phyloP scores from a whole-genome alignment of 306 rosid species.

The Acmispon strigosus region DNA sequence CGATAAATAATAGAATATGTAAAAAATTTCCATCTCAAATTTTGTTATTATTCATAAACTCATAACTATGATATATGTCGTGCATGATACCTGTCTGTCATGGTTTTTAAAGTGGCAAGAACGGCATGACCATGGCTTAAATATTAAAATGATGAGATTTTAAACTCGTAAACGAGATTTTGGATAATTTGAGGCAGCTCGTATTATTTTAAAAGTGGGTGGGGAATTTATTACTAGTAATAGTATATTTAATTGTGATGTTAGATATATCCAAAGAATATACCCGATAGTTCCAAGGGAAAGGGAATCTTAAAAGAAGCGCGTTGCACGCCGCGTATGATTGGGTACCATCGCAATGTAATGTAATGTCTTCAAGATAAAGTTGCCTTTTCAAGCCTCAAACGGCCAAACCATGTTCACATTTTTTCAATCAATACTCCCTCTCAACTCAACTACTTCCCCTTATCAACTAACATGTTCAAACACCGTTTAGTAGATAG shows the following conservation, averaged over 20 bases:
- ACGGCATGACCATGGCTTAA: background rate
- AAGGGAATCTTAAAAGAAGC: constrained; percentile 1
- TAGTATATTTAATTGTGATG: background rate
- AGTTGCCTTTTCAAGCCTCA: constrained; percentile 9
- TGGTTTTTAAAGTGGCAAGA: too few species aligned
- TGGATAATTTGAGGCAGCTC: background rate
- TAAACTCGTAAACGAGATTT: background rate
- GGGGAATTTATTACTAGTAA: background rate
- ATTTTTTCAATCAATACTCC: background rate
- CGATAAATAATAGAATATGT: too few species aligned
- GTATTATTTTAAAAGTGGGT: background rate
- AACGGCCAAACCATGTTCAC: constrained; percentile 5
- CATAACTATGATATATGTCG: too few species aligned
- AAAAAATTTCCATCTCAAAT: too few species aligned
- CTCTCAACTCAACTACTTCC: background rate
- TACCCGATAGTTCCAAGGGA: constrained; percentile 1
- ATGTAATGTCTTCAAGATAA: background rate
- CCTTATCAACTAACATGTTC: too few species aligned
- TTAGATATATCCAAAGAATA: constrained; percentile 27
- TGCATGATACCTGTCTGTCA: too few species aligned
- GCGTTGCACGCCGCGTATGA: constrained; percentile 21
- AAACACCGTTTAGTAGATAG: too few species aligned
- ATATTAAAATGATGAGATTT: background rate
- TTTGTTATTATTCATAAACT: too few species aligned
- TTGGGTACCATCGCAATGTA: background rate